These are phyloP conservation scores for Maudiozyma pseudohumilis DNA, from an alignment of 805 yeast species.

Conservation along the genomic window DNA sequence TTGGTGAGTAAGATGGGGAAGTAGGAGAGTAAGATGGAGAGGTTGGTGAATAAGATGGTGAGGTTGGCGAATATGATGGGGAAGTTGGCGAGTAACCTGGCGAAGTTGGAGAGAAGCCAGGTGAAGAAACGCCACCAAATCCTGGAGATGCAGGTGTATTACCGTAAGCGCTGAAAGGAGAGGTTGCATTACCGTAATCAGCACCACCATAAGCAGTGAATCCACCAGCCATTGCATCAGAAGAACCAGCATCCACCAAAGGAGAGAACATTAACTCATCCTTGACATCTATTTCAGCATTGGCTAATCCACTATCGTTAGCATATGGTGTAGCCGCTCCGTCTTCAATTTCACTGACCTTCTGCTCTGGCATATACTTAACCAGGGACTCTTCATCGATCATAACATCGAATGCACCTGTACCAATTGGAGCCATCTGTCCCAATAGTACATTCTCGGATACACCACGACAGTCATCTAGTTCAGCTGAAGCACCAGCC, in stretches of 20 bases:
- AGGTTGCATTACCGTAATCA: conserved; percentile 48
- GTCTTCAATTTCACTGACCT: conserved; percentile 36
- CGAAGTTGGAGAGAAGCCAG: conserved; percentile 66
- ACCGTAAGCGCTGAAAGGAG: conserved; percentile 41
- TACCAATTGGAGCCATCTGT: conserved; percentile 97
- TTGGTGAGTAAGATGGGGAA: conserved; percentile 69
- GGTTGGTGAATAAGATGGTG: conserved; percentile 69
- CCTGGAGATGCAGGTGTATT: conserved; percentile 52
- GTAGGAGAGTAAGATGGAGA: conserved; percentile 66
- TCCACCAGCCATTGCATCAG: conserved; percentile 68
- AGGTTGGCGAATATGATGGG: conserved; percentile 72
- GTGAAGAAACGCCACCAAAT: conserved; percentile 47
- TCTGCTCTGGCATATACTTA: conserved; percentile 35
- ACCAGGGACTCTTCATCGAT: conserved; percentile 83
- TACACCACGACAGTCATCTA: conserved; percentile 97
- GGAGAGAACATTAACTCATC: conserved; percentile 90
- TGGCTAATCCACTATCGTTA: conserved; percentile 47
- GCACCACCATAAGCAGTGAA: conserved; percentile 84
- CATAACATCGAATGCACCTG: conserved; percentile 94
- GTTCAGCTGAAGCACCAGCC: conserved; percentile 96
- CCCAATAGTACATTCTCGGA: conserved; percentile 97
- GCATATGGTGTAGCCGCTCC: conserved; percentile 94
- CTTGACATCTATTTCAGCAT: conserved; percentile 49
- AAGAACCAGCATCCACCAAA: conserved; percentile 73
- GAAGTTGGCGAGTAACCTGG: conserved; percentile 77